A percentile compares a stretch with the other conserved stretches of the same genome.
Evolutionary conservation across 1,139 yeast species (phyloP).

Genomic region (Candida tropicalis): DNA sequence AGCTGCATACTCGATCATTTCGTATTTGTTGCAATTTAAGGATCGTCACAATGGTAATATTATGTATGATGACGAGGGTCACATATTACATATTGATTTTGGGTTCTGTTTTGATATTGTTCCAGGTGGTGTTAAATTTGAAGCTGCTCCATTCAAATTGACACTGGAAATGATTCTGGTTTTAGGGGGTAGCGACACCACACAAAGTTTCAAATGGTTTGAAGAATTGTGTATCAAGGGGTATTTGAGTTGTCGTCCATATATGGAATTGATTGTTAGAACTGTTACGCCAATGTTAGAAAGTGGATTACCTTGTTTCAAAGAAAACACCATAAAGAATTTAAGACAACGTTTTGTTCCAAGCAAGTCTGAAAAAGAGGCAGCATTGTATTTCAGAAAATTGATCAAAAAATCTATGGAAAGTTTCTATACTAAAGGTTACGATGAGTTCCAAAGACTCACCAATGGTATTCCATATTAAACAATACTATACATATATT

Average conservation of each 20-base stretch:
- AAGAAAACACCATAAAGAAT: conserved; percentile 77
- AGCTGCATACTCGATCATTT: conserved; percentile 94
- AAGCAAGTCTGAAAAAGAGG: conserved; percentile 79
- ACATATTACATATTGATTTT: conserved; percentile 92
- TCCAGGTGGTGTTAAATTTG: conserved; percentile 98
- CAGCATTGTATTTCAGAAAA: conserved; percentile 74
- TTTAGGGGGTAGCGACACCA: conserved; percentile 82
- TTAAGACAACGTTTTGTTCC: conserved; percentile 81
- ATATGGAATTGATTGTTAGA: conserved; percentile 82
- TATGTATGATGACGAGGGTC: conserved; percentile 97
- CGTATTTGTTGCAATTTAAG: conserved; percentile 89
- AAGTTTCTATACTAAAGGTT: conserved; percentile 88
- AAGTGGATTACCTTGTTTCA: conserved; percentile 95
- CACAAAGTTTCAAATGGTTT: conserved; percentile 92
- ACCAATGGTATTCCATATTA: conserved; percentile 96
- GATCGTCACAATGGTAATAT: conserved; percentile 99
- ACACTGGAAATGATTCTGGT: conserved; percentile 96
- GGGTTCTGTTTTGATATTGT: conserved; percentile 98
- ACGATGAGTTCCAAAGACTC: conserved; percentile 94
- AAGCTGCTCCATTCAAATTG: conserved; percentile 94
- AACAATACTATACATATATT: not conserved
- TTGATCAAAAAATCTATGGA: conserved; percentile 83
- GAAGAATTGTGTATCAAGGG: conserved; percentile 96
- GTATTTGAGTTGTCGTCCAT: conserved; percentile 85
- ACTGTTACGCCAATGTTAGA: conserved; percentile 93